Percentiles rank a stretch among this genome's conserved stretches.
These are phyloP conservation scores for Taiwanofungus camphoratus DNA, from an alignment of 1,284 basidiomycete genomes.

Conservation along the genomic window DNA sequence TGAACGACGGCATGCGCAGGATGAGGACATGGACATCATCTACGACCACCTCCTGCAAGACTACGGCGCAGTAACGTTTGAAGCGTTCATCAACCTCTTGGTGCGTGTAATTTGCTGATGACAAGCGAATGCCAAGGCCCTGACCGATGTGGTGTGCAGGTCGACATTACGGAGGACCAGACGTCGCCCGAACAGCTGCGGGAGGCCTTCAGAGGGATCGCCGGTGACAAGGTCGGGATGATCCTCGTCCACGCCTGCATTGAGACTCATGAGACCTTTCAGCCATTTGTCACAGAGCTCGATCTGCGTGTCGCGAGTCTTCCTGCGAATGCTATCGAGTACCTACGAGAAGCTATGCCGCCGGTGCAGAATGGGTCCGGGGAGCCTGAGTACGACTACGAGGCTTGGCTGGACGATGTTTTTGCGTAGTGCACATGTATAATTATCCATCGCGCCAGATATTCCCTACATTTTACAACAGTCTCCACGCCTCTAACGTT, in stretches of 20 bases:
- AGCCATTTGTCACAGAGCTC: constrained; percentile 92
- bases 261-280: constrained; percentile 12
- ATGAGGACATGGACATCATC: constrained; percentile 84
- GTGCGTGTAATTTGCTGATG: constrained; percentile 43
- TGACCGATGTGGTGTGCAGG: constrained; percentile 38
- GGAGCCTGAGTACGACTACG: constrained; percentile 73
- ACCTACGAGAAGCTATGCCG: constrained; percentile 77
- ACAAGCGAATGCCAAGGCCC: too few relatives aligned
- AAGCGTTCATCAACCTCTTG: constrained; percentile 92
- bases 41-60: constrained; percentile 79
- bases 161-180: constrained; percentile 94
- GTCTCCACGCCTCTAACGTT: too few relatives aligned
- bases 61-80: constrained; percentile 88
- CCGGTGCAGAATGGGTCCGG: constrained; percentile 42
- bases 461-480: too few relatives aligned
- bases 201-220: constrained; percentile 91
- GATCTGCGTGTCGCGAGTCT: constrained; percentile 88
- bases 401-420: constrained; percentile 72
- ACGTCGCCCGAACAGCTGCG: constrained; percentile 89
- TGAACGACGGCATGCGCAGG: constrained; percentile 39
- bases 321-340: constrained; percentile 75
- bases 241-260: not conserved
- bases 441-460: too few relatives aligned
- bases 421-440: constrained; percentile 50
- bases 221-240: constrained; percentile 75